A percentile compares a stretch with the other conserved stretches of the same genome.
Evolutionary conservation across 108 stramenopile genomes (phyloP).

Genomic region (Skeletonema menzelii): DNA sequence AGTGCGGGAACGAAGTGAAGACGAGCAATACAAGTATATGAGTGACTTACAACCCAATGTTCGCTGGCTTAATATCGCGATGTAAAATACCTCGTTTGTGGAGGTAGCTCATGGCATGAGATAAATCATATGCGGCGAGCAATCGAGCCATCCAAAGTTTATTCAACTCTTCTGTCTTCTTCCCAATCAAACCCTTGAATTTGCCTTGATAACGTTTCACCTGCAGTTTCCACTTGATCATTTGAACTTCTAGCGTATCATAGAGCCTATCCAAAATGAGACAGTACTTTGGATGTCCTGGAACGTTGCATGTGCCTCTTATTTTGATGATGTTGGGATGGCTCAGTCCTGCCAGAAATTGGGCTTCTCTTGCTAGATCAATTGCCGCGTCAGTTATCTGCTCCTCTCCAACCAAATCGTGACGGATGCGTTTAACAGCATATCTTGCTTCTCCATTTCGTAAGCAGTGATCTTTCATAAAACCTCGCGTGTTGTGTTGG

Average conservation of each 20-base stretch:
- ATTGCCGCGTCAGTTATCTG: constrained; percentile 60
- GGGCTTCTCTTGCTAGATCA: constrained; percentile 78
- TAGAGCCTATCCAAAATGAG: constrained; percentile 74
- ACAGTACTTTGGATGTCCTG: constrained; percentile 48
- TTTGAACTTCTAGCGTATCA: constrained; percentile 67
- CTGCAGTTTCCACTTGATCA: constrained; percentile 45
- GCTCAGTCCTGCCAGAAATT: constrained; percentile 53
- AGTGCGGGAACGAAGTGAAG: neutral
- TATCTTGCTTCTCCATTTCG: constrained; percentile 67
- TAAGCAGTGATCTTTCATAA: constrained; percentile 58
- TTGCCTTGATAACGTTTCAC: constrained; percentile 28
- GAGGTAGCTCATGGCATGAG: constrained; percentile 63
- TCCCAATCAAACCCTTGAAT: constrained; percentile 32
- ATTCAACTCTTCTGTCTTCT: constrained; percentile 24
- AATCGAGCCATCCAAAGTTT: constrained; percentile 54
- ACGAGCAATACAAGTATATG: neutral
- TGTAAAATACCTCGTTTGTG: constrained; percentile 41
- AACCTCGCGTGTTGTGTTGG: constrained; percentile 45
- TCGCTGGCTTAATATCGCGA: constrained; percentile 39
- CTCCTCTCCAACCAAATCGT: constrained; percentile 45
- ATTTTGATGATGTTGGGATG: constrained; percentile 44
- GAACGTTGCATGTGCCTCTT: constrained; percentile 39
- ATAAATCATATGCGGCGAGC: constrained; percentile 67
- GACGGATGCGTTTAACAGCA: constrained; percentile 67
- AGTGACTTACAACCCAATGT: constrained; percentile 1